These are phyloP conservation scores for Moelleriella libera DNA, from an alignment of 2,329 filamentous ascomycete species.

Conservation along the genomic window DNA sequence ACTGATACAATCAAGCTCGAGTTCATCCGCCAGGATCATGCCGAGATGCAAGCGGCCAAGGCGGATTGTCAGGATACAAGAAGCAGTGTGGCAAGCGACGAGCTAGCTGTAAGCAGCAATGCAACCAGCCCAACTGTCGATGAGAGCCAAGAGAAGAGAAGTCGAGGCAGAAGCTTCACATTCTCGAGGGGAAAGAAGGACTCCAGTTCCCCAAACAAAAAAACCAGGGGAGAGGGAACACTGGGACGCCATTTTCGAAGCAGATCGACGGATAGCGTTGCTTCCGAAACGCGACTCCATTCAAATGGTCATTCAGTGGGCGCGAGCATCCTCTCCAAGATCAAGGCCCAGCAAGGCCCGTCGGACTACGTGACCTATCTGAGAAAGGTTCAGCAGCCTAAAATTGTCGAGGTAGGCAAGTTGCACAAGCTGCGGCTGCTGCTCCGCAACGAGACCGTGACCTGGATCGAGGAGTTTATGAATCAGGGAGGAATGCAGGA, in stretches of 20 bases:
- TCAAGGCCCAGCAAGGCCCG: slow-evolving; percentile 61
- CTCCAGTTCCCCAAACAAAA: slow-evolving; percentile 59
- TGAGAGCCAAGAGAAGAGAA: slow-evolving; percentile 36
- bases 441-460: slow-evolving; percentile 85
- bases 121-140: slow-evolving; percentile 24
- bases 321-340: slow-evolving; percentile 48
- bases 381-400: slow-evolving; percentile 64
- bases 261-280: slow-evolving; percentile 59
- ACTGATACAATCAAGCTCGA: slow-evolving; percentile 87
- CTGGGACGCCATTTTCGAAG: slow-evolving; percentile 51
- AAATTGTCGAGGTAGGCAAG: slow-evolving; percentile 83
- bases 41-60: slow-evolving; percentile 44
- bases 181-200: slow-evolving; percentile 51
- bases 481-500: slow-evolving; percentile 83
- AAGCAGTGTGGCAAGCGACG: slow-evolving; percentile 18
- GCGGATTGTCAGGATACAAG: slow-evolving; percentile 11
- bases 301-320: slow-evolving; percentile 36
- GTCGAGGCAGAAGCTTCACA: slow-evolving; percentile 50
- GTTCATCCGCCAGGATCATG: slow-evolving; percentile 82
- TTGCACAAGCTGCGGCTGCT: slow-evolving; percentile 84
- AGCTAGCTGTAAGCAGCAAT: slow-evolving; percentile 12
- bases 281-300: slow-evolving; percentile 41
- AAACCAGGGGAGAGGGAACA: slow-evolving; percentile 51
- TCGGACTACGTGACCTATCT: slow-evolving; percentile 80
- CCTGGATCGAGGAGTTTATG: slow-evolving; percentile 91